Evolutionary conservation across 306 rosid species (phyloP), one percentile per base, ranked within the genome.

Genomic region (Gastrolobium bilobum): DNA sequence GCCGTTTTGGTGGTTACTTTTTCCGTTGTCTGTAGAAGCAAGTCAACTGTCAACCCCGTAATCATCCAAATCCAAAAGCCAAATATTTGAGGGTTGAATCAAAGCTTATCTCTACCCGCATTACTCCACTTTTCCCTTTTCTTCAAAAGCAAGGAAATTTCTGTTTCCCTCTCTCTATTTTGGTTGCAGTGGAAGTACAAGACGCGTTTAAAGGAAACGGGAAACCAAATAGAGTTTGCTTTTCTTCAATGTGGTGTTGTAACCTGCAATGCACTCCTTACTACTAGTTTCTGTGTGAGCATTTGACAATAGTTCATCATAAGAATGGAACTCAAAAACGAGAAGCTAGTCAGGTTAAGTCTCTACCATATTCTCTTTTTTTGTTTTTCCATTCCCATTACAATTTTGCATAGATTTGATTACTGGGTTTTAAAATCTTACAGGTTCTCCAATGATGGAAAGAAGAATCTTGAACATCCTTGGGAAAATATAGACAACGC

Each of bases 241-340:
- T 67, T 58, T 40, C 42, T 73, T 63, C 69, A 39, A 50, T 71
- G n/a, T 13, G 7, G 10, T 66, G 65, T 5, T 65, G 26, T 37
- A 38, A 38, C 62, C 68, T 79, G 71, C 76, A 73, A 46, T 81
- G 75, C 39, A 82, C 29, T 61, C 51, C 48, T 53, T n/a, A 26
- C 9, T 43, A 73, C 26, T 40, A 54, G 33, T 66, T 39, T 80
- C 39, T 29, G 53, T 58, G 14, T 76, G 52, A 75, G 52, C 73
- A 53, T 73, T 69, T 72, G 44, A 77, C 35, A 42, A 29, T 56
- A 61, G 63, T 64, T 34, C 65, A n/a, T 61, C 46, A 20, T 57
- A 69, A 60, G 40, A 64, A 94, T 90, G 97, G 90, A 88, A 69
- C 76, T 80, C 1, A 92, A 87, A 85, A 83, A 86, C 75, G 90